Conservation (phyloP, 345 rosid genomes). For the Gossypium sturtianum region DNA sequence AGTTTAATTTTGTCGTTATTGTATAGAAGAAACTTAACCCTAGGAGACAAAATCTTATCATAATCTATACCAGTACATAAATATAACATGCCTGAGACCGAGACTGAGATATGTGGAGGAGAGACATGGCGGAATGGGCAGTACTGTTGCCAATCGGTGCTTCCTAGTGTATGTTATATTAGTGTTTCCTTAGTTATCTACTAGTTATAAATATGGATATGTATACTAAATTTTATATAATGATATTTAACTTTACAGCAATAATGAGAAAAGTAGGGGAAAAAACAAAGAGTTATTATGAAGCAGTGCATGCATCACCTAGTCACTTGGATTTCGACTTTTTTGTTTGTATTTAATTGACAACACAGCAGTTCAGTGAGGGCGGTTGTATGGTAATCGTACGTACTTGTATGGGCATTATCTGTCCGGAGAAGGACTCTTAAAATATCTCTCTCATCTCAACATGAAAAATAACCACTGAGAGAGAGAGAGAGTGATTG, state of each 20-base stretch:
- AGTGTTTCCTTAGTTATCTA: too few relatives aligned
- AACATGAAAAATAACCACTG: background rate
- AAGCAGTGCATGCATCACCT: background rate
- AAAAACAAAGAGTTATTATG: background rate
- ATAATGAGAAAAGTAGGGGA: background rate
- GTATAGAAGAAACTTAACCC: background rate
- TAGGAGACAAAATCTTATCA: slow-evolving; percentile 10
- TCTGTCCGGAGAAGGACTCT: background rate
- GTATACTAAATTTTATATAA: too few relatives aligned
- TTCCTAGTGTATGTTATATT: background rate
- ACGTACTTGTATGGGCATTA: background rate
- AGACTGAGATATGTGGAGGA: background rate
- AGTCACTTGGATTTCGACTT: background rate
- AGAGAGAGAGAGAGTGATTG: background rate
- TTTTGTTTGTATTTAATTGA: background rate
- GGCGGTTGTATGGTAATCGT: background rate
- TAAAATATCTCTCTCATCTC: background rate
- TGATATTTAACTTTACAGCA: background rate
- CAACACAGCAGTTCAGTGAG: background rate
- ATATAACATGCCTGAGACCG: too few relatives aligned
- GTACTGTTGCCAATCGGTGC: background rate
- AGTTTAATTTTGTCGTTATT: background rate
- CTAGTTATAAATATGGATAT: too few relatives aligned
- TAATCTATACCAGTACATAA: background rate
- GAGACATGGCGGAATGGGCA: background rate